phyloP scores from a whole-genome alignment of 169 alveolate genomes.

The Babesia ovis region DNA sequence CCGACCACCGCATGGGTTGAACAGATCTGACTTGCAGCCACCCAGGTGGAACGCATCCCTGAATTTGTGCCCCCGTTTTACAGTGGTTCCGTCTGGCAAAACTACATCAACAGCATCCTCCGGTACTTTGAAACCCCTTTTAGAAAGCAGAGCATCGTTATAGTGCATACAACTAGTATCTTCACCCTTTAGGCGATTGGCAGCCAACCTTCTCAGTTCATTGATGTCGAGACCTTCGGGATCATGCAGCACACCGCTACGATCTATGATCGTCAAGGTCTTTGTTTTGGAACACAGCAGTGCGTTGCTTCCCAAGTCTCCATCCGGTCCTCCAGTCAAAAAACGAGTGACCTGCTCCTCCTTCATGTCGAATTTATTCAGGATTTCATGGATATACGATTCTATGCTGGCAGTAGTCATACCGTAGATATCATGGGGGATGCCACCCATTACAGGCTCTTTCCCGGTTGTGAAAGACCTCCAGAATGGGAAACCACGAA shows the following conservation, averaged over 20 bases:
- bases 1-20: conserved; percentile 89
- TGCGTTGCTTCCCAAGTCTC: conserved; percentile 87
- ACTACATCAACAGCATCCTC: conserved; percentile 73
- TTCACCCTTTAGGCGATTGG: conserved; percentile 52
- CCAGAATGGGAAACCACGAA: conserved; percentile 76
- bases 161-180: conserved; percentile 65
- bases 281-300: conserved; percentile 78
- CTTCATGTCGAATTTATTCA: conserved; percentile 66
- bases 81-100: conserved; percentile 79
- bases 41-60: conserved; percentile 77
- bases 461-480: conserved; percentile 87
- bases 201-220: conserved; percentile 78
- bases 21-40: conserved; percentile 76
- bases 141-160: conserved; percentile 67
- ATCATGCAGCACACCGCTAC: conserved; percentile 85
- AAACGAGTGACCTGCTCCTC: conserved; percentile 80
- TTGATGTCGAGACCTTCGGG: conserved; percentile 79
- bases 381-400: conserved; percentile 67
- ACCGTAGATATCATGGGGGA: conserved; percentile 87
- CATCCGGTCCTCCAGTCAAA: conserved; percentile 89
- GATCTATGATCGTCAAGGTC: conserved; percentile 83
- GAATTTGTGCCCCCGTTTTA: conserved; percentile 77
- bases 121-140: conserved; percentile 76
- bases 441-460: conserved; percentile 82
- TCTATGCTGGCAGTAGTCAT: conserved; percentile 84